Percentiles rank a stretch among this genome's conserved stretches.
phyloP scores from a whole-genome alignment of 1,139 yeast species.

The Saccharomyces pastorianus region DNA sequence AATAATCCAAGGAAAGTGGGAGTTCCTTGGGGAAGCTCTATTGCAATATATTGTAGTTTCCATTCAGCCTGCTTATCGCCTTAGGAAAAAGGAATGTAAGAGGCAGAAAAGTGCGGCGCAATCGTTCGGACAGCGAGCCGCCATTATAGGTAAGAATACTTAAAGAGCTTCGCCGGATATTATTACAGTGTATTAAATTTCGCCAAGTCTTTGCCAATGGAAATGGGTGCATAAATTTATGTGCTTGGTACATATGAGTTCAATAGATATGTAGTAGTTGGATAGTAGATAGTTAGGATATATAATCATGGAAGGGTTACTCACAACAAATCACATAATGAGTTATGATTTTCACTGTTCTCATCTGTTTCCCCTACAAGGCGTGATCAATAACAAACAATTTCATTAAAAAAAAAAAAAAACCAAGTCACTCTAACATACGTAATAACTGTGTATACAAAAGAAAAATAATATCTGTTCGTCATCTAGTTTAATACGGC shows the following conservation, averaged over 20 bases:
- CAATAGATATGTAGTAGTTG: background rate
- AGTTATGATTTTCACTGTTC: background rate
- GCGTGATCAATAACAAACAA: background rate
- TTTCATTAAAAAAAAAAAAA: background rate
- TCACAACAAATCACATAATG: background rate
- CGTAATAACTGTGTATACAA: background rate
- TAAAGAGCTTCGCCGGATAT: background rate
- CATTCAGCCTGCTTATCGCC: background rate
- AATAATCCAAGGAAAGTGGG: no score
- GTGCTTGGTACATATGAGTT: background rate
- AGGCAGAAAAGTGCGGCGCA: background rate
- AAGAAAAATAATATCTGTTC: background rate
- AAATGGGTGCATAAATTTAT: background rate
- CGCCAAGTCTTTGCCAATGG: background rate
- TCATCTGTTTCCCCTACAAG: background rate
- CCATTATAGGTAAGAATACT: background rate
- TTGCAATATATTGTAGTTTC: background rate
- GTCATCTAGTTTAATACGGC: conserved; percentile 5
- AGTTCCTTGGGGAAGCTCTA: background rate
- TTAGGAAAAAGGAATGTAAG: background rate
- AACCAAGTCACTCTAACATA: background rate
- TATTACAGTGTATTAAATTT: background rate
- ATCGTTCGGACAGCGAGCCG: background rate
- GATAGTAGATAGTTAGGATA: no score
- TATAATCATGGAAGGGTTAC: background rate